Evolutionary conservation across 108 stramenopile genomes (phyloP).

Genomic region (Ochromonas danica): DNA sequence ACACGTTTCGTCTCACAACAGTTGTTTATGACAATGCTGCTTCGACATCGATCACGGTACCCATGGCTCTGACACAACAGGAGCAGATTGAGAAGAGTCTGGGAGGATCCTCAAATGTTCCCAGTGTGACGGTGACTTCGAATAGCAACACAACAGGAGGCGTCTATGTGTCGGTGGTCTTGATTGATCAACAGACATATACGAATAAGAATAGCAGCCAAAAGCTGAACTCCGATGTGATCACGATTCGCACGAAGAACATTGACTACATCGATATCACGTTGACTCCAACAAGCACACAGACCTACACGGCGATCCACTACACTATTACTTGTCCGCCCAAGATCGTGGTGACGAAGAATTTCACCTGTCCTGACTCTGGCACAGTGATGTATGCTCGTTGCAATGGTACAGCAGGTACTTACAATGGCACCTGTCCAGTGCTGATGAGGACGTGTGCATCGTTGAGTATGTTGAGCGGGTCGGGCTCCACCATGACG

Average conservation of each 20-base stretch:
- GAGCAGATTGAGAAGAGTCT: too few relatives aligned
- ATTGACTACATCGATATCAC: too few relatives aligned
- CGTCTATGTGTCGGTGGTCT: background rate
- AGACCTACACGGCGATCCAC: background rate
- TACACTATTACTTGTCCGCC: background rate
- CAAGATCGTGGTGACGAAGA: background rate
- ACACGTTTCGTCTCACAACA: background rate
- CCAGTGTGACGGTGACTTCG: background rate
- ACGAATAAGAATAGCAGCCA: background rate
- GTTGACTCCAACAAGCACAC: background rate
- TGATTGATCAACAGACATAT: background rate
- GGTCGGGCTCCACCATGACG: background rate
- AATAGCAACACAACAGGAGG: background rate
- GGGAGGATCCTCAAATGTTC: too few relatives aligned
- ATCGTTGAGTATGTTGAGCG: background rate
- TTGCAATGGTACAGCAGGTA: background rate
- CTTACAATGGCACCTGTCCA: background rate
- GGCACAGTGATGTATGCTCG: background rate
- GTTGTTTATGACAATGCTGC: constrained; percentile 1
- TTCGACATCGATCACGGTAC: background rate
- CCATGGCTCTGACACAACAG: background rate
- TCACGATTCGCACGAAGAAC: too few relatives aligned
- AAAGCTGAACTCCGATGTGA: too few relatives aligned
- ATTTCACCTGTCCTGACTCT: constrained; percentile 21
- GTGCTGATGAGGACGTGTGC: background rate